Base-by-base conservation (phyloP, 345 rosid genomes). In the Salix brachista region DNA sequence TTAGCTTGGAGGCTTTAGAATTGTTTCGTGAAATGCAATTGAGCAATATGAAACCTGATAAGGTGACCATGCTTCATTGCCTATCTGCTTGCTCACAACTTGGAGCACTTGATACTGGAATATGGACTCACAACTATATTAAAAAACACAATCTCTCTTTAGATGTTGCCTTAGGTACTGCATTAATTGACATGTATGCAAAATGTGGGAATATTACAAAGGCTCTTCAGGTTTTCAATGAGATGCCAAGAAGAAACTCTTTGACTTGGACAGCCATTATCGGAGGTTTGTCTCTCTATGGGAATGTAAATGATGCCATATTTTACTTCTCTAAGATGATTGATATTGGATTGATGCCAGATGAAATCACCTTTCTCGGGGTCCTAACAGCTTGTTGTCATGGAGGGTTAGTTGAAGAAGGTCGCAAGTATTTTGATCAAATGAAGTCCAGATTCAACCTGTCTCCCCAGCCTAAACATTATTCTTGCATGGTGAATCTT, bases 401-500 rank as follows among this genome's bases (percentile, higher is more conserved):
- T 64, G 92, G 92, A 67, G 97, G 99, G 67, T 87, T 95, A 89
- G 87, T 93, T 67, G 90, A 86, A 64, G 87, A 83, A 1, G 99
- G 99, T 41, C 89, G 90, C 32, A 81, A 79, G 77, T 90, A 83
- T 79, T 91, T 95, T 76, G 74, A 83, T 54, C 83, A 87, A 74
- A 93, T 95, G 96, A 90, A 77, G 52, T 87, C 90, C 21, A 86
- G 80, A 79, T 95, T 85, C 80, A 75, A 85, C 7, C 79, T 91
- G 13, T 76, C 67, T 18, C 97, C 97, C 4, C 83, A 84, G 74
- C 78, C 84, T 75, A 91, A 95, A 76, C 99, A 93, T 81, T 95
- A 93, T 84, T 90, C 96, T 11, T 90, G 93, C 78, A 90, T 95
- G 98, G 93, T 93, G 71, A 93, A 91, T 75, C 94, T 95, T 79